phyloP scores from a whole-genome alignment of 495 filamentous ascomycete genomes.

The Hyphodiscus hymeniophilus region DNA sequence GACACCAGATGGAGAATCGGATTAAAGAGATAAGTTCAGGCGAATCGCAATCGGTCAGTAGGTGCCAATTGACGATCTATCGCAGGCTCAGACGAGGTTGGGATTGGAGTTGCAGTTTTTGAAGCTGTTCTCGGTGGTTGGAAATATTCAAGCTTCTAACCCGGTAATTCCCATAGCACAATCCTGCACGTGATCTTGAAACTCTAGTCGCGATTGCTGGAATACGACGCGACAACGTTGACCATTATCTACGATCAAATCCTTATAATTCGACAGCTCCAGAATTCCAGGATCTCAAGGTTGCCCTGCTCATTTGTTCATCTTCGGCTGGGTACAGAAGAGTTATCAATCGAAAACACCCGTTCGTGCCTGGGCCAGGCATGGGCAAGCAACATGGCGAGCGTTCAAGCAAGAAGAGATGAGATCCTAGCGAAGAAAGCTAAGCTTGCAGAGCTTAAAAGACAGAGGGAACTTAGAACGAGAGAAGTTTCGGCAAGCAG shows the following conservation, averaged over 20 bases:
- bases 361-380: not conserved
- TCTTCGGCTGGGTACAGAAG: too few relatives aligned
- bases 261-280: not conserved
- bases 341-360: too few relatives aligned
- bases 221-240: slow-evolving; percentile 6
- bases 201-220: not conserved
- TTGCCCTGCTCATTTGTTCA: too few relatives aligned
- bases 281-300: too few relatives aligned
- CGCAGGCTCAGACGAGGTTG: slow-evolving; percentile 15
- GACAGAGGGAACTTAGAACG: slow-evolving; percentile 74
- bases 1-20: slow-evolving; percentile 1
- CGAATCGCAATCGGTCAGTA: slow-evolving; percentile 10
- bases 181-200: slow-evolving; percentile 7
- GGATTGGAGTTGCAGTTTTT: slow-evolving; percentile 20
- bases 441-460: slow-evolving; percentile 90
- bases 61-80: slow-evolving; percentile 24
- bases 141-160: slow-evolving; percentile 9
- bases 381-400: slow-evolving; percentile 14
- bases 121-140: slow-evolving; percentile 20
- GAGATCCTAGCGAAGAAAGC: slow-evolving; percentile 92
- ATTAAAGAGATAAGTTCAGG: slow-evolving; percentile 1
- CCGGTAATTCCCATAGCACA: slow-evolving; percentile 10
- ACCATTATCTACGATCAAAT: not conserved
- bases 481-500: slow-evolving; percentile 59
- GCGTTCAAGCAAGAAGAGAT: slow-evolving; percentile 78